Percentiles rank a stretch among this genome's conserved stretches.
Evolutionary conservation across 805 yeast species (phyloP).

Genomic region (Metschnikowia baotianmanensis): DNA sequence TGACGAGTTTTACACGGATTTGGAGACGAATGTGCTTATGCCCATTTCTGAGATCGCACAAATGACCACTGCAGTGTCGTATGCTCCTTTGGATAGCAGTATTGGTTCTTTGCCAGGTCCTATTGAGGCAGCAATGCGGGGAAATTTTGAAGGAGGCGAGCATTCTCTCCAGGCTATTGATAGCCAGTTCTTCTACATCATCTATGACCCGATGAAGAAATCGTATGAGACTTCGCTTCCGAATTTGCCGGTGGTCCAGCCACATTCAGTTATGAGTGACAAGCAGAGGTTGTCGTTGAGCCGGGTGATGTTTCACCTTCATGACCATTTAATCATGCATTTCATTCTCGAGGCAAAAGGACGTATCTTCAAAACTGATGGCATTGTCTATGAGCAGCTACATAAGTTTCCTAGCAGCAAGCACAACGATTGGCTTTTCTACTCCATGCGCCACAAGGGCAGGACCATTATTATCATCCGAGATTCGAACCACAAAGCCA

Average conservation of each 20-base stretch:
- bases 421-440: constrained; percentile 42
- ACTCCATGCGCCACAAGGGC: constrained; percentile 29
- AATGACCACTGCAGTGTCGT: background rate
- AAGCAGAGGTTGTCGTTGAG: background rate
- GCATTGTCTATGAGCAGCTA: constrained; percentile 32
- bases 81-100: constrained; percentile 24
- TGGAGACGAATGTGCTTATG: constrained; percentile 17
- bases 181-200: constrained; percentile 37
- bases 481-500: constrained; percentile 28
- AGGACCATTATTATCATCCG: constrained; percentile 35
- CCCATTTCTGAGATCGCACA: constrained; percentile 26
- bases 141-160: constrained; percentile 1
- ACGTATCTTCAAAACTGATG: constrained; percentile 22
- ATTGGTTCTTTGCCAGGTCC: constrained; percentile 28
- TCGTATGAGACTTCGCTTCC: constrained; percentile 39
- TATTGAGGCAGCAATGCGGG: constrained; percentile 17
- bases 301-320: constrained; percentile 29
- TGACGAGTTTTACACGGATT: constrained; percentile 22
- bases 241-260: constrained; percentile 22
- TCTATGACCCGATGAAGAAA: constrained; percentile 26
- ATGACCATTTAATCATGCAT: constrained; percentile 36
- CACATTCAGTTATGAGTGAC: background rate
- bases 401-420: constrained; percentile 41
- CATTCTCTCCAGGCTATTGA: constrained; percentile 21
- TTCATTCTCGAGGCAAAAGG: constrained; percentile 26